phyloP scores from a whole-genome alignment of 2,329 filamentous ascomycete species.

The Colletotrichum australisinense region DNA sequence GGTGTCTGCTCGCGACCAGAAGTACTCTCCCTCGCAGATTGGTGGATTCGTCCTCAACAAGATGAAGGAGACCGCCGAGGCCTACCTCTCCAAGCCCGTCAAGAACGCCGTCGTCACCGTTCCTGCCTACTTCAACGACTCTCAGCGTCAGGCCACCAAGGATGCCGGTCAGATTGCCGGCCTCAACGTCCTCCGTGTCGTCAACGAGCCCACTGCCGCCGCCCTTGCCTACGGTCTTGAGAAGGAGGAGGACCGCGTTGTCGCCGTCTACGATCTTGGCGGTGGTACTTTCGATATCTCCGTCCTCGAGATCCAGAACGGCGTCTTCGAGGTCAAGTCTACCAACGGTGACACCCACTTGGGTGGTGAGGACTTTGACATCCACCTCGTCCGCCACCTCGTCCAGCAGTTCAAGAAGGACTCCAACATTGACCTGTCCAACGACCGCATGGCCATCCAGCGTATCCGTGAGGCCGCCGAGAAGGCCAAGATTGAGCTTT shows the following conservation, averaged over 20 bases:
- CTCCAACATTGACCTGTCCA: slow-evolving; percentile 87
- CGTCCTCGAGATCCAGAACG: slow-evolving; percentile 95
- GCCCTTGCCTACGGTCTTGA: slow-evolving; percentile 96
- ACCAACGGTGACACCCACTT: slow-evolving; percentile 99
- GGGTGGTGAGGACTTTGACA: slow-evolving; percentile 98
- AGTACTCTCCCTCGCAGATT: slow-evolving; percentile 98
- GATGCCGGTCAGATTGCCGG: slow-evolving; percentile 97
- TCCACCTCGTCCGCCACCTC: slow-evolving; percentile 91
- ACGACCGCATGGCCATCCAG: slow-evolving; percentile 98
- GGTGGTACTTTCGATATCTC: slow-evolving; percentile 99
- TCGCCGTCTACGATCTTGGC: slow-evolving; percentile 97
- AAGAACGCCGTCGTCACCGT: slow-evolving; percentile 98
- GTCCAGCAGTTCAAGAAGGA: slow-evolving; percentile 98
- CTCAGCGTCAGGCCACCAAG: slow-evolving; percentile 97
- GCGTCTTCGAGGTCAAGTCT: slow-evolving; percentile 98
- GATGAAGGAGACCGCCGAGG: slow-evolving; percentile 99
- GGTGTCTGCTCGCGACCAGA: slow-evolving; percentile 92
- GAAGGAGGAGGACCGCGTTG: slow-evolving; percentile 89
- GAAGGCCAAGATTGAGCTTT: slow-evolving; percentile 99
- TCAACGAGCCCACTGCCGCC: slow-evolving; percentile 97
- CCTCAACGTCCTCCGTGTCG: slow-evolving; percentile 95
- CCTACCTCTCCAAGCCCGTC: slow-evolving; percentile 88
- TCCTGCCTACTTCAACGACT: slow-evolving; percentile 98
- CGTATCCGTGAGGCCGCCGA: slow-evolving; percentile 98
- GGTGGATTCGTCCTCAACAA: slow-evolving; percentile 96